Evolutionary conservation across 2,329 filamentous ascomycete genomes (phyloP), one percentile per base, ranked within the genome.

Genomic region (Colletotrichum simmondsii): DNA sequence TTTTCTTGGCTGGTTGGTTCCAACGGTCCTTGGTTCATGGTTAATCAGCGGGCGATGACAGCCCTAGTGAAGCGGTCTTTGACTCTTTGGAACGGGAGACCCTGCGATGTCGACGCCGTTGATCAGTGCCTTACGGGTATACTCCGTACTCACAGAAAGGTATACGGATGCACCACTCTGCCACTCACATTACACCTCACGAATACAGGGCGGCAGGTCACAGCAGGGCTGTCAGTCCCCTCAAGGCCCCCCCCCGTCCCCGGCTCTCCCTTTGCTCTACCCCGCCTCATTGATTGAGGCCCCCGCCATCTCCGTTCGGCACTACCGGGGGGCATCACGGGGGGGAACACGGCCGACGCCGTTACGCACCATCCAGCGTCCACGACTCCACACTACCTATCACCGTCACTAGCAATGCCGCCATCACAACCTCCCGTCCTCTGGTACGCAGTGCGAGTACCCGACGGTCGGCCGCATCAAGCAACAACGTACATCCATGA

Each of bases 221-320:
- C 52, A 53, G 22, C 30, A 42, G 22, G 52, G 62, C 52, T 65
- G 52, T 30, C 32, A 6, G 46, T 26, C 22, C 42, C 32, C 3
- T 3, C 3, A 26, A 49, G 49, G 46, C 24, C 30, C 46, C 24
- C 30, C 46, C 28, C 30, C 61, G 14, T 54, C n/a, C 61, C 28
- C 46, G 46, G 30, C 12, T 54, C 46, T 60, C 32, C 22, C 30
- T 16, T 22, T 22, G 14, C 42, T 62, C 60, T 49, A 42, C 46
- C 49, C 49, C 61, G 49, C 68, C 62, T 60, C 62, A 19, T 68
- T 59, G 65, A 63, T 68, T 53, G 35, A 72, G 52, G n/a, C 46
- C 37, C 65, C 70, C 70, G 59, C 70, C 65, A 24, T 64, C 65
- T 60, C 65, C 70, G 65, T 65, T 69, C 70, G 65, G 70, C 54